Conservation (phyloP, 352 stramenopile species). For the Globisporangium lucens region DNA sequence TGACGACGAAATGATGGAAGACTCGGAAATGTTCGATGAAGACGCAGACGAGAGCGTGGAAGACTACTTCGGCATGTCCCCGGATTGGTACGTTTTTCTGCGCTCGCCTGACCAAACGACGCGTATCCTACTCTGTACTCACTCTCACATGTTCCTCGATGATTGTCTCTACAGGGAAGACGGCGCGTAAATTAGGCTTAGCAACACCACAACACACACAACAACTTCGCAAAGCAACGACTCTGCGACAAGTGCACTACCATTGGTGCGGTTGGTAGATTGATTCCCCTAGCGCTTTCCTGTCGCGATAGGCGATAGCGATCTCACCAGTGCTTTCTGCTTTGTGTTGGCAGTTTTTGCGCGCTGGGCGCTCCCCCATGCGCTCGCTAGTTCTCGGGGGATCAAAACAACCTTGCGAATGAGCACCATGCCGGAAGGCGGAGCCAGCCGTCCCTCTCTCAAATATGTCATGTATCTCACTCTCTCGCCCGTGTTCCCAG, state of each 20-base stretch:
- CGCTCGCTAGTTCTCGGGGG: conserved; percentile 9
- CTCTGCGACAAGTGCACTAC: conserved; percentile 8
- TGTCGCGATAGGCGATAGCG: conserved; percentile 15
- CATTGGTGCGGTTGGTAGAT: conserved; percentile 18
- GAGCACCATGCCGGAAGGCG: conserved; percentile 12
- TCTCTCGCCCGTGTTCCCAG: background rate
- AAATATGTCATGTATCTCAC: conserved; percentile 11
- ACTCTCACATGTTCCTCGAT: conserved; percentile 3
- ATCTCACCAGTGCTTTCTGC: conserved; percentile 20
- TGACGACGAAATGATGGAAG: conserved; percentile 84
- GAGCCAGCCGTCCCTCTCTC: conserved; percentile 8
- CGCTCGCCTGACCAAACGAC: background rate
- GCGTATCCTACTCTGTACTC: background rate
- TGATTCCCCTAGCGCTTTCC: conserved; percentile 18
- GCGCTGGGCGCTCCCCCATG: conserved; percentile 11
- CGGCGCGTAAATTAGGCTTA: conserved; percentile 35
- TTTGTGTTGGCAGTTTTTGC: conserved; percentile 12
- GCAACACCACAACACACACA: conserved; percentile 6
- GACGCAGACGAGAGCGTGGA: conserved; percentile 77
- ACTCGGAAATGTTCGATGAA: conserved; percentile 59
- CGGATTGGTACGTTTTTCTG: conserved; percentile 58
- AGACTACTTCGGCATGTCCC: conserved; percentile 86
- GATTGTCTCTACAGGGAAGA: conserved; percentile 37
- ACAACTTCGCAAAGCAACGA: background rate
- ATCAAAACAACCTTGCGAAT: background rate